A percentile compares a stretch with the other conserved stretches of the same genome.
These are phyloP conservation scores for Eucalyptus regnans DNA, from an alignment of 345 rosid genomes.

Conservation along the genomic window DNA sequence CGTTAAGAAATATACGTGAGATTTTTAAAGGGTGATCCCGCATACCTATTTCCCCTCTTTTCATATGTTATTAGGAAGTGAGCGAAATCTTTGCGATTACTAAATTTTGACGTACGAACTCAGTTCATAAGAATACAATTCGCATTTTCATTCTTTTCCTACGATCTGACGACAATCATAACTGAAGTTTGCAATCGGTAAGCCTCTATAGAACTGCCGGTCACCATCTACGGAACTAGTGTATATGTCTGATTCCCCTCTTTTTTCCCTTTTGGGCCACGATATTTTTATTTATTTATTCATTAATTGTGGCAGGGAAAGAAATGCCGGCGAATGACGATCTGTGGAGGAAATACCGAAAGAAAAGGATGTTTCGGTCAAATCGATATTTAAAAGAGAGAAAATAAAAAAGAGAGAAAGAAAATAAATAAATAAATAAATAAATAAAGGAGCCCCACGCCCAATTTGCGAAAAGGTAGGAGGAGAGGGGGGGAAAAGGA, in stretches of 20 bases:
- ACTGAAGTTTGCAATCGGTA: not conserved
- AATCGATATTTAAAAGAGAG: not conserved
- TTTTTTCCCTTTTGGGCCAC: too few species aligned
- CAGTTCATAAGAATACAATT: rapidly evolving
- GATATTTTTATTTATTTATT: not conserved
- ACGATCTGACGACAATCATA: rapidly evolving
- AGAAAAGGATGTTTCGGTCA: not conserved
- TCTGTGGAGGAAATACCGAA: not conserved
- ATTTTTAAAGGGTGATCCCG: not conserved
- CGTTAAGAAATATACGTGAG: not conserved
- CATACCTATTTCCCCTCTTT: not conserved
- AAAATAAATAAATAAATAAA: too few species aligned
- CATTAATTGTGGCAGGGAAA: not conserved
- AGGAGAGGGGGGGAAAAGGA: not conserved
- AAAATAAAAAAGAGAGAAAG: too few species aligned
- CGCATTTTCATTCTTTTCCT: not conserved
- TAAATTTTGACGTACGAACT: rapidly evolving
- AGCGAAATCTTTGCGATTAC: rapidly evolving
- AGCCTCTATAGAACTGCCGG: rapidly evolving
- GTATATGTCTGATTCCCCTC: too few species aligned
- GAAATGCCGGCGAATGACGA: not conserved
- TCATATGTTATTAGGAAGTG: not conserved
- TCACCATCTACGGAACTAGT: not conserved
- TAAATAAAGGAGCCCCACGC: not conserved
- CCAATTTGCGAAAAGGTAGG: not conserved